These are phyloP conservation scores for Histomonas meleagridis DNA, from an alignment of 208 protist genomes.

Conservation along the genomic window DNA sequence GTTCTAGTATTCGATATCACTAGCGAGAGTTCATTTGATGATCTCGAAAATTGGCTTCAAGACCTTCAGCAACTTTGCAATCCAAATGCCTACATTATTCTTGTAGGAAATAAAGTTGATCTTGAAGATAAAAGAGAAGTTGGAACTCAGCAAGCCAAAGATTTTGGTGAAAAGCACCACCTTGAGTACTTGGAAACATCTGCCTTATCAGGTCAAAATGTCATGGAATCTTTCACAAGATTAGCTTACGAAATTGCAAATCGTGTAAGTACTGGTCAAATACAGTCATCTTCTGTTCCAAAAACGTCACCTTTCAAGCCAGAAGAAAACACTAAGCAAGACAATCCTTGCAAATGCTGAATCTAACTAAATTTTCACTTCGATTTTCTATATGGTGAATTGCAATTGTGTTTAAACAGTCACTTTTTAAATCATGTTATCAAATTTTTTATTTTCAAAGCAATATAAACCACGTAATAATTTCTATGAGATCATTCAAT, in stretches of 20 bases:
- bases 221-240: conserved; percentile 21
- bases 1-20: conserved; percentile 26
- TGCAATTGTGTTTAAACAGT: too few relatives aligned
- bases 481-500: too few relatives aligned
- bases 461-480: too few relatives aligned
- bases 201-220: not conserved
- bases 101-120: conserved; percentile 11
- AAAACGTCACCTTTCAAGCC: too few relatives aligned
- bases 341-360: too few relatives aligned
- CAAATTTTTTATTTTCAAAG: too few relatives aligned
- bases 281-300: too few relatives aligned
- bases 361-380: too few relatives aligned
- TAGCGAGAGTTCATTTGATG: conserved; percentile 8
- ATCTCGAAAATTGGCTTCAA: not conserved
- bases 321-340: too few relatives aligned
- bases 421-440: too few relatives aligned
- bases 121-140: conserved; percentile 25
- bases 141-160: not conserved
- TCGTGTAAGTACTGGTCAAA: not conserved
- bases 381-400: too few relatives aligned
- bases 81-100: conserved; percentile 23
- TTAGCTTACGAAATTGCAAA: not conserved
- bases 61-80: conserved; percentile 12
- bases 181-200: conserved; percentile 33
- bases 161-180: not conserved